Conservation (phyloP, 2,329 filamentous ascomycete genomes). For the Aspergillus fumigatus region DNA sequence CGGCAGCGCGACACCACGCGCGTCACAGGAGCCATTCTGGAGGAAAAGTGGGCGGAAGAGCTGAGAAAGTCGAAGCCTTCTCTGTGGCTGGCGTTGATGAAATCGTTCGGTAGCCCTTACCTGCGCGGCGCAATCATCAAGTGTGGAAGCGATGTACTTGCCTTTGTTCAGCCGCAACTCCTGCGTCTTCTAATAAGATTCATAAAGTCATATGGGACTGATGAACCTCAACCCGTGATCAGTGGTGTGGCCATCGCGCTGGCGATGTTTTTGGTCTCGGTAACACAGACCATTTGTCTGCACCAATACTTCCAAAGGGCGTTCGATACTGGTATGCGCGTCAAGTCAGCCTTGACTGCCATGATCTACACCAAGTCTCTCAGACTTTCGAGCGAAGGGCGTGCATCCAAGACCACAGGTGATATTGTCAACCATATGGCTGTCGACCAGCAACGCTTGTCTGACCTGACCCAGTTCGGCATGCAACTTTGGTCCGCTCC, state of each 20-base stretch:
- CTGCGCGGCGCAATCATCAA: constrained; percentile 80
- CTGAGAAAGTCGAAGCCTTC: constrained; percentile 70
- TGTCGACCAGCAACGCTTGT: constrained; percentile 89
- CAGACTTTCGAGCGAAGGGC: constrained; percentile 86
- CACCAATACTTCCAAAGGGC: constrained; percentile 97
- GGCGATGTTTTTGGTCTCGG: constrained; percentile 84
- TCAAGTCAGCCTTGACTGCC: constrained; percentile 85
- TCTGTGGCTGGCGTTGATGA: constrained; percentile 80
- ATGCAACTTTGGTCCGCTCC: constrained; percentile 96
- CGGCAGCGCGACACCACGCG: constrained; percentile 74
- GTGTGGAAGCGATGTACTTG: constrained; percentile 75
- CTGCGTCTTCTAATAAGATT: constrained; percentile 79
- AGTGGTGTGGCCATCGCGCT: constrained; percentile 83
- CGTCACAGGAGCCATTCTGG: constrained; percentile 65
- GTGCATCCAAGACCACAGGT: constrained; percentile 82
- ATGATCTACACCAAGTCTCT: constrained; percentile 91
- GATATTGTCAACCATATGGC: constrained; percentile 99
- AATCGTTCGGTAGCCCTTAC: constrained; percentile 82
- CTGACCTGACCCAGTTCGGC: constrained; percentile 91
- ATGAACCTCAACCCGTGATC: constrained; percentile 68
- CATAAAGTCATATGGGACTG: constrained; percentile 67
- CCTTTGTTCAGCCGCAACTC: constrained; percentile 88
- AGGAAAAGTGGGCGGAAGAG: constrained; percentile 72
- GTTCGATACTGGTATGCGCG: constrained; percentile 94
- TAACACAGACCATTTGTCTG: constrained; percentile 81